A percentile compares a stretch with the other conserved stretches of the same genome.
phyloP scores from a whole-genome alignment of 345 rosid genomes.

The Ricinus communis region DNA sequence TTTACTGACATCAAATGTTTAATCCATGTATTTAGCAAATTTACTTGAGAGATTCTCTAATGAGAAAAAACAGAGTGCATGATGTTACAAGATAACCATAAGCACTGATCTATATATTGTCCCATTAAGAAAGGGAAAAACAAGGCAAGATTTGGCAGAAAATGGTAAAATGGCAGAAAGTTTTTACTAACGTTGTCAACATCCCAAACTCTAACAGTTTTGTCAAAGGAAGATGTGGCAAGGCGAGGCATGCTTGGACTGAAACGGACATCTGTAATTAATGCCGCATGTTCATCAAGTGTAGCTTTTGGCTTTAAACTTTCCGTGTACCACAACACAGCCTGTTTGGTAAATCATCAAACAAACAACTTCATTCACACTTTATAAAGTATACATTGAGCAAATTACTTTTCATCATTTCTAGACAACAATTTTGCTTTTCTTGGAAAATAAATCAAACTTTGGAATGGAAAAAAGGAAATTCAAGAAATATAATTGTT shows the following conservation, averaged over 20 bases:
- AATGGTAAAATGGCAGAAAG: constrained; percentile 7
- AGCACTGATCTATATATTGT: not conserved
- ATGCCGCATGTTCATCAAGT: constrained; percentile 76
- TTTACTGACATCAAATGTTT: too few relatives aligned
- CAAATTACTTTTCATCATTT: not conserved
- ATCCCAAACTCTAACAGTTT: constrained; percentile 98
- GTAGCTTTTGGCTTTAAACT: constrained; percentile 64
- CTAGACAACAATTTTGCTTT: not conserved
- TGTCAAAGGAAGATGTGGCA: constrained; percentile 96
- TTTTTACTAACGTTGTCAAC: constrained; percentile 74
- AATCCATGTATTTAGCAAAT: not conserved
- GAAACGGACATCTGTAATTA: constrained; percentile 93
- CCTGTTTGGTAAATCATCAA: constrained; percentile 46
- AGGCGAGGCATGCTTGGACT: constrained; percentile 87
- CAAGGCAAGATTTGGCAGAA: not conserved
- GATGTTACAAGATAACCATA: not conserved
- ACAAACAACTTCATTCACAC: not conserved
- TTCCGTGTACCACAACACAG: constrained; percentile 82
- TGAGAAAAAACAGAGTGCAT: not conserved
- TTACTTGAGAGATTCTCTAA: not conserved
- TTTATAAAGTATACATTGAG: not conserved
- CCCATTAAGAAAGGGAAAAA: not conserved
- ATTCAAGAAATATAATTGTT: not conserved
- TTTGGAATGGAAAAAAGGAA: not conserved
- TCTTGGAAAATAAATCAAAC: constrained; percentile 1